Base-by-base conservation (phyloP, 805 yeast genomes). In the Candida arabinofermentans region DNA sequence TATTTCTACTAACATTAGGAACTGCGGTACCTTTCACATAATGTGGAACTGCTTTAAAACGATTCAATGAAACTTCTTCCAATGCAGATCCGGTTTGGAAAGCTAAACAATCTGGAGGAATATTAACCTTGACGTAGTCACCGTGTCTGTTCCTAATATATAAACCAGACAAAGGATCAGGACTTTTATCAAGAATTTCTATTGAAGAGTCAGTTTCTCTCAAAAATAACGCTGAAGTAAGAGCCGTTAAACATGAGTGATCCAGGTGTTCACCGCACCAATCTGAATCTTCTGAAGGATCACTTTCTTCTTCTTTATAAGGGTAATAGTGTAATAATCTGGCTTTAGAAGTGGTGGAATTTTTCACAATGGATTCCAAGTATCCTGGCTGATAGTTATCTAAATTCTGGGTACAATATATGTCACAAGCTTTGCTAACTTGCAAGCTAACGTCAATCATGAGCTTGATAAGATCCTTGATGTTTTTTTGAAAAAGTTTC, bases 191-290 rank as follows among this genome's bases (percentile, higher is more conserved):
- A 6, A 71, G 48, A 8, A 40, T 44, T 40, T 27, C 44, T 29
- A 43, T 43, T 4, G 36, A 30, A 4, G 44, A 40, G 8, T 54
- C 44, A 4, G 59, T 47, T 41, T 74, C 77, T 41, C 72, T 70
- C 13, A 74, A 46, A 44, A 67, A 76, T 50, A 75, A 54, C 10
- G 82, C 81, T 18, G 79, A 70, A 1, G 82, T 76, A 16, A 79
- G 60, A 0, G 79, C 83, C 1, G 84, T 79, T 18, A 79, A 58
- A 51, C 83, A 76, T 5, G 79, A 73, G 48, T 78, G 83, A 54
- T 79, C 84, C 32, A 69, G 48, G 52, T 79, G 84, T 49, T 76
- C 80, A 0, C 82, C 83, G 55, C 84, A 79, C 84, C 84, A 79
- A 32, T 67, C 69, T 40, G 59, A 67, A 12, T 58, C 62, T 8